Percentiles rank a stretch among this genome's conserved stretches.
These are phyloP conservation scores for Cryptococcus sp. DNA, from an alignment of 1,284 basidiomycete species.

Conservation along the genomic window DNA sequence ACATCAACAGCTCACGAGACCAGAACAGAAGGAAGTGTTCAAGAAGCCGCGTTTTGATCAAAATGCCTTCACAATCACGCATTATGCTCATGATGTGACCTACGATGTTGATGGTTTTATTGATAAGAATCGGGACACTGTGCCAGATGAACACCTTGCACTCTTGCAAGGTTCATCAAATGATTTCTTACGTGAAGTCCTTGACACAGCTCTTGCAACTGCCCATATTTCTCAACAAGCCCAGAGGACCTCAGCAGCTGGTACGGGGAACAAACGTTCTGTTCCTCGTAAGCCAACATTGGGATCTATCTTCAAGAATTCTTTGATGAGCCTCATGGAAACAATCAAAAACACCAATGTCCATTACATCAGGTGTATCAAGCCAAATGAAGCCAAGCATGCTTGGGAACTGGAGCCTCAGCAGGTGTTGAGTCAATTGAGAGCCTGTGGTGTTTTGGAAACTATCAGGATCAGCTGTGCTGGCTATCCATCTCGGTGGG, in stretches of 20 bases:
- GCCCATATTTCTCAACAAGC: slow-evolving; percentile 49
- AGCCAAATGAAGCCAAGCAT: slow-evolving; percentile 93
- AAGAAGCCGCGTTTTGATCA: slow-evolving; percentile 98
- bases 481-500: slow-evolving; percentile 98
- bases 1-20: slow-evolving; percentile 77
- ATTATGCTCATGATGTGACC: slow-evolving; percentile 96
- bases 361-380: slow-evolving; percentile 99
- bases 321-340: slow-evolving; percentile 91
- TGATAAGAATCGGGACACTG: slow-evolving; percentile 98
- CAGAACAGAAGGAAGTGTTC: slow-evolving; percentile 83
- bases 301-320: slow-evolving; percentile 97
- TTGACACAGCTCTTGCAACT: slow-evolving; percentile 80
- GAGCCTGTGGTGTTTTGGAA: slow-evolving; percentile 98
- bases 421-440: slow-evolving; percentile 90
- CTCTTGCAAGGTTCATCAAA: slow-evolving; percentile 84
- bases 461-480: slow-evolving; percentile 99
- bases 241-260: slow-evolving; percentile 22
- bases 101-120: slow-evolving; percentile 98
- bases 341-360: slow-evolving; percentile 97
- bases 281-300: slow-evolving; percentile 91
- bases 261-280: slow-evolving; percentile 40
- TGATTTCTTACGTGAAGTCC: slow-evolving; percentile 87
- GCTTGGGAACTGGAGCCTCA: slow-evolving; percentile 97
- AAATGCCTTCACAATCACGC: slow-evolving; percentile 94
- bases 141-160: slow-evolving; percentile 94